Percentiles rank a stretch among this genome's conserved stretches.
These are phyloP conservation scores for Hanseniaspora valbyensis DNA, from an alignment of 805 yeast species.

Conservation along the genomic window DNA sequence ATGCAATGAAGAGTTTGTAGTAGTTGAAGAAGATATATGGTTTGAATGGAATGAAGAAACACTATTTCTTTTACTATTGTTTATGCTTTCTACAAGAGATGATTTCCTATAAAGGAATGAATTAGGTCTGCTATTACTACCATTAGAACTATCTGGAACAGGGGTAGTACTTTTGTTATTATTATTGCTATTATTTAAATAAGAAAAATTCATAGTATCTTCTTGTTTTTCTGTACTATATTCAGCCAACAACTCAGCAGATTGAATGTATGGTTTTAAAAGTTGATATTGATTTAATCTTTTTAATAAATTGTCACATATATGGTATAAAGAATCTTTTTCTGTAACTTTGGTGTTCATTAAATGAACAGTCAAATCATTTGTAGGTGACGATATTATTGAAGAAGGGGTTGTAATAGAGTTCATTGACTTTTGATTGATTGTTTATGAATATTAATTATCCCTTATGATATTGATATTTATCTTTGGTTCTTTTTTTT, in stretches of 20 bases:
- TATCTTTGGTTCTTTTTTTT: no score
- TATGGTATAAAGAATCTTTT: conserved; percentile 58
- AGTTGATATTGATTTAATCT: conserved; percentile 52
- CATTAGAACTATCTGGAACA: conserved; percentile 1
- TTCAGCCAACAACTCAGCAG: conserved; percentile 10
- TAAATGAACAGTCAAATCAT: conserved; percentile 19
- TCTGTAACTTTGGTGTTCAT: conserved; percentile 56
- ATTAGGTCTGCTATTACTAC: conserved; percentile 17
- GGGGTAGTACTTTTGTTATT: not conserved
- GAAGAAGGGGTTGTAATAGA: no score
- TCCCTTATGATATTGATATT: no score
- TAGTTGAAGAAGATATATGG: conserved; percentile 21
- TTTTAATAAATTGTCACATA: conserved; percentile 46
- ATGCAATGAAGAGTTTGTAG: conserved; percentile 23
- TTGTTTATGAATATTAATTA: no score
- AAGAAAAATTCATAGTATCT: not conserved
- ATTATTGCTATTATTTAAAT: not conserved
- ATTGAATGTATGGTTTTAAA: conserved; percentile 49
- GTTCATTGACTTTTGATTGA: no score
- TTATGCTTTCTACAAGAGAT: not conserved
- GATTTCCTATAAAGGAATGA: conserved; percentile 18
- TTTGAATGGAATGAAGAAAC: not conserved
- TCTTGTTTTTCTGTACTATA: conserved; percentile 11
- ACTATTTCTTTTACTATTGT: conserved; percentile 8
- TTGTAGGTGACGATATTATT: not conserved